Evolutionary conservation across 148 eudicot species (phyloP).

Genomic region (Camellia sinensis): DNA sequence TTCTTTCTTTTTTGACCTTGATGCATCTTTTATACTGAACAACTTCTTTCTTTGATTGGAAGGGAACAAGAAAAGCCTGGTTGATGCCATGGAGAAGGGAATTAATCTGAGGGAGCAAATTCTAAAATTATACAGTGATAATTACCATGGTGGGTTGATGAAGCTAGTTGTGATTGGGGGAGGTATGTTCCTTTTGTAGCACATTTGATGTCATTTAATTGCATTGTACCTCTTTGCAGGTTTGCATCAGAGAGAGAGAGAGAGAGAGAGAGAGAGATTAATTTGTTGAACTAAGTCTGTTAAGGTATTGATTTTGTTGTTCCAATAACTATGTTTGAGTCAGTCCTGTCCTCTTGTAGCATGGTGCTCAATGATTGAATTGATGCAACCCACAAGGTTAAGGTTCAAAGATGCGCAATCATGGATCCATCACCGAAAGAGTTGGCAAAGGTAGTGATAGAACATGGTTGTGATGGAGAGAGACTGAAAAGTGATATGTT

Average conservation of each 20-base stretch:
- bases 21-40: slow-evolving; percentile 1
- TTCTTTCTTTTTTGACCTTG: slow-evolving; percentile 9
- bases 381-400: background rate
- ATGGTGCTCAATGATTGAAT: background rate
- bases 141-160: slow-evolving; percentile 74
- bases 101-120: slow-evolving; percentile 73
- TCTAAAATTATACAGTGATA: slow-evolving; percentile 62
- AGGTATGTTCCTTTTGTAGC: slow-evolving; percentile 42
- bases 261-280: background rate
- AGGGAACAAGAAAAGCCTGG: slow-evolving; percentile 95
- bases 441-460: background rate
- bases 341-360: background rate
- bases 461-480: slow-evolving; percentile 1
- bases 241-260: background rate
- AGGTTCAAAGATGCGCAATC: background rate
- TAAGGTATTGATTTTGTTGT: background rate
- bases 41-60: slow-evolving; percentile 17
- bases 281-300: background rate
- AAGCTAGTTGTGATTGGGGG: slow-evolving; percentile 92
- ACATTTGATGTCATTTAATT: slow-evolving; percentile 1
- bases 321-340: background rate
- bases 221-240: background rate
- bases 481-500: background rate
- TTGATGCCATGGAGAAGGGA: slow-evolving; percentile 90
- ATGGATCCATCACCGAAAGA: background rate